A percentile compares a stretch with the other conserved stretches of the same genome.
Evolutionary conservation across 768 basidiomycete species (phyloP).

Genomic region (Pleurotus tuber-regium): DNA sequence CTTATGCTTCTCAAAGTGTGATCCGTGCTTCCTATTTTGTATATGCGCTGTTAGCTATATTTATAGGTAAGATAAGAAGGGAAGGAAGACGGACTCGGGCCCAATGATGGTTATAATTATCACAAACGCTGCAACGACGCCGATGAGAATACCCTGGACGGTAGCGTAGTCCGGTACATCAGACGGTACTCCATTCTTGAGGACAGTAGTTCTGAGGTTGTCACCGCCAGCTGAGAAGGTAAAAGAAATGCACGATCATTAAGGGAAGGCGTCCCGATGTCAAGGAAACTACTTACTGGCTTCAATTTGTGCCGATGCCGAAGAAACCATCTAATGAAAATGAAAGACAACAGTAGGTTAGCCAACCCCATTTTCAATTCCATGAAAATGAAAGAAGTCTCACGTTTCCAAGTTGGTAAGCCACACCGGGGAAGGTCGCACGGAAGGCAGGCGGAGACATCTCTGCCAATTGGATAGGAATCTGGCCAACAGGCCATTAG

Average conservation of each 20-base stretch:
- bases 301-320: conserved; percentile 80
- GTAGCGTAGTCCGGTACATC: conserved; percentile 65
- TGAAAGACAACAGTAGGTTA: conserved; percentile 1
- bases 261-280: neutral
- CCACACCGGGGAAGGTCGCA: conserved; percentile 82
- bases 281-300: conserved; percentile 41
- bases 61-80: neutral
- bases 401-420: conserved; percentile 80
- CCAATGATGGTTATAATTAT: conserved; percentile 76
- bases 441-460: conserved; percentile 88
- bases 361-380: neutral
- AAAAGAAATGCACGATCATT: conserved; percentile 3
- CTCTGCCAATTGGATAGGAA: conserved; percentile 79
- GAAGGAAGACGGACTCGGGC: conserved; percentile 51
- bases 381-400: conserved; percentile 19
- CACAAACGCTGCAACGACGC: conserved; percentile 75
- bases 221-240: conserved; percentile 54
- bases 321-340: conserved; percentile 50
- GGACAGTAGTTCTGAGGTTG: conserved; percentile 49
- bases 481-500: conserved; percentile 27
- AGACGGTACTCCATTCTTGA: conserved; percentile 37
- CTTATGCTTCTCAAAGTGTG: conserved; percentile 83
- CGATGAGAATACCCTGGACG: conserved; percentile 85
- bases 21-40: conserved; percentile 61
- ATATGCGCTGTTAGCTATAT: no score